Evolutionary conservation across 495 filamentous ascomycete genomes (phyloP).

Genomic region (Corynascus novoguineensis): DNA sequence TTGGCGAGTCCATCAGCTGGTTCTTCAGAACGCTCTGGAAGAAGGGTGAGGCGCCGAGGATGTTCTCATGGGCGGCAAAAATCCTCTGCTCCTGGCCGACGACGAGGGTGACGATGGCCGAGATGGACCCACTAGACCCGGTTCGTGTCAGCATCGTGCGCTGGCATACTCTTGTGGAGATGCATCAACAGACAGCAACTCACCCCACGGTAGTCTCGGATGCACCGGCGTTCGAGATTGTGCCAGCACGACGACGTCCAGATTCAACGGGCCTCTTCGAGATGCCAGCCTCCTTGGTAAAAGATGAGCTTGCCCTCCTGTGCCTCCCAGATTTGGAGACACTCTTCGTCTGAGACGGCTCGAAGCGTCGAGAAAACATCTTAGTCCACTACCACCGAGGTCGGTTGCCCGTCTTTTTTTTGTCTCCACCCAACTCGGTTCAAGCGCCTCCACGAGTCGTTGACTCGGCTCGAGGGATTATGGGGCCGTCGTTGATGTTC

Average conservation of each 20-base stretch:
- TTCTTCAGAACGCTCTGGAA: constrained; percentile 58
- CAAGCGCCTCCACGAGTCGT: constrained; percentile 1
- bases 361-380: constrained; percentile 42
- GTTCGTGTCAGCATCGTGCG: constrained; percentile 13
- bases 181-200: constrained; percentile 22
- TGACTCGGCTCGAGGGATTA: not conserved
- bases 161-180: not conserved
- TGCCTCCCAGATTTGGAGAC: constrained; percentile 38
- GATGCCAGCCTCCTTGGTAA: constrained; percentile 42
- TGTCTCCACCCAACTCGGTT: constrained; percentile 1
- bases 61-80: constrained; percentile 86
- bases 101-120: constrained; percentile 71
- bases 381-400: constrained; percentile 17
- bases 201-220: constrained; percentile 30
- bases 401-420: not conserved
- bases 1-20: constrained; percentile 57
- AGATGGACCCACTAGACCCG: constrained; percentile 48
- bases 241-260: constrained; percentile 35
- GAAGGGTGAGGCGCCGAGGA: constrained; percentile 71
- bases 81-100: constrained; percentile 74
- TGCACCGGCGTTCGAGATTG: constrained; percentile 26
- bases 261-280: constrained; percentile 42
- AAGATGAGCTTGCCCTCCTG: constrained; percentile 41
- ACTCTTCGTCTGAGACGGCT: constrained; percentile 37
- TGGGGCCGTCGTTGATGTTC: not conserved